phyloP scores from a whole-genome alignment of 1,284 basidiomycete genomes.

The Mixia osmundae region DNA sequence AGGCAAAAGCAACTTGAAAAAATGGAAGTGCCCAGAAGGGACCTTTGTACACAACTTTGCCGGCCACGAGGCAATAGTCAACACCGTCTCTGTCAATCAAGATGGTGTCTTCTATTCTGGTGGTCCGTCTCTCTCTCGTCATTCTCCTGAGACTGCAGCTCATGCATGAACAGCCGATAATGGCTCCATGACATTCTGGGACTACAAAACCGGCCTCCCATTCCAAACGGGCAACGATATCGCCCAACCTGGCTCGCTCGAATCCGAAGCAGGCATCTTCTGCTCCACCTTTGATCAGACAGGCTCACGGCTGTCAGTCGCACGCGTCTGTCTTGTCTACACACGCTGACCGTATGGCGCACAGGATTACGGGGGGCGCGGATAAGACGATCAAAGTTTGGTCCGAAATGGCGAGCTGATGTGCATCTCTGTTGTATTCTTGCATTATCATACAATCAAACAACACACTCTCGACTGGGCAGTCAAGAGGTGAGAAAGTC shows the following conservation, averaged over 20 bases:
- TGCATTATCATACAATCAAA: too few relatives aligned
- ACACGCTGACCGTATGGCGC: not conserved
- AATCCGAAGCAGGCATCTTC: conserved; percentile 73
- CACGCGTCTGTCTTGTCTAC: not conserved
- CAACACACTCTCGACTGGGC: too few relatives aligned
- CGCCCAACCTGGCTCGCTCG: conserved; percentile 86
- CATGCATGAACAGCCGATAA: conserved; percentile 43
- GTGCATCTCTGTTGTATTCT: too few relatives aligned
- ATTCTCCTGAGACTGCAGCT: not conserved
- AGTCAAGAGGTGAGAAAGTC: too few relatives aligned
- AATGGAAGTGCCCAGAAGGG: conserved; percentile 96
- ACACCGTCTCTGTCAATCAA: conserved; percentile 75
- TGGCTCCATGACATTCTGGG: conserved; percentile 71
- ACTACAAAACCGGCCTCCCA: conserved; percentile 77
- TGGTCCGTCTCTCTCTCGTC: conserved; percentile 18
- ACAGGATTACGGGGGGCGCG: conserved; percentile 66
- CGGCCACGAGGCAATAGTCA: conserved; percentile 92
- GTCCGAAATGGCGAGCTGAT: too few relatives aligned
- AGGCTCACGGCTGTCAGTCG: conserved; percentile 46
- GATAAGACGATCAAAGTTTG: conserved; percentile 87
- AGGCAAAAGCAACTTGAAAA: conserved; percentile 96
- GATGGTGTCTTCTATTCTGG: conserved; percentile 96
- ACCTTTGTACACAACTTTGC: conserved; percentile 66
- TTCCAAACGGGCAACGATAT: conserved; percentile 88
- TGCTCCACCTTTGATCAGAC: conserved; percentile 92